Evolutionary conservation across 257 asterid genomes (phyloP), one percentile per base, ranked within the genome.

Genomic region (Jacaranda mimosifolia): DNA sequence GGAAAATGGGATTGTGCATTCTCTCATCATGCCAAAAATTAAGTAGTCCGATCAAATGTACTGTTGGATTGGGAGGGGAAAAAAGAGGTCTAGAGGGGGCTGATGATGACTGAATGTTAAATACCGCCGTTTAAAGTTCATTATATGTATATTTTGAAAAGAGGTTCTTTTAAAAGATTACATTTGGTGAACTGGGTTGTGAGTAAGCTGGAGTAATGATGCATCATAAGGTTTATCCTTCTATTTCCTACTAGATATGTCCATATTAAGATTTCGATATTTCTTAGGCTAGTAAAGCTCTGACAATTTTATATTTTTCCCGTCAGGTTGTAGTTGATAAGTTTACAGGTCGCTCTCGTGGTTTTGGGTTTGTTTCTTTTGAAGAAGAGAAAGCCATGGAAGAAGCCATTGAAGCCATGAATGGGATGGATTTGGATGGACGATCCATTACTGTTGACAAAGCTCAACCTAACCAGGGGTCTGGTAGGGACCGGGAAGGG

Each of bases 381-480:
- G 97, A 94, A 84, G 97, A 90, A 9, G 91, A 91, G 90, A 85
- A 73, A 68, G 95, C 91, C 21, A 83, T 92, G 97, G 99, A 91
- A 79, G 97, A 91, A 68, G 99, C 99, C 63, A 94, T 92, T 74
- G 89, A 92, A n/a, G 88, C 90, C 65, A 94, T 94, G 98, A 91
- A 94, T 73, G 99, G 97, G 48, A 83, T 89, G 77, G 98, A 92
- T 81, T 82, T 92, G 77, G 99, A 92, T 70, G 99, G 99, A 5
- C 91, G 99, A 7, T 35, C 87, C 65, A 91, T 94, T 67, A 94
- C 99, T 39, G 98, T 92, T 10, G 98, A 94, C 80, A 91, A 81
- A 81, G 98, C 99, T 60, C 91, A 90, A 70, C 95, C 95, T 17
- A 86, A 91, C 86, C 94, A 88, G 68, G 97, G 94, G 15, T 76